Conservation (phyloP, 352 stramenopile genomes). For the Sclerospora graminicola region DNA sequence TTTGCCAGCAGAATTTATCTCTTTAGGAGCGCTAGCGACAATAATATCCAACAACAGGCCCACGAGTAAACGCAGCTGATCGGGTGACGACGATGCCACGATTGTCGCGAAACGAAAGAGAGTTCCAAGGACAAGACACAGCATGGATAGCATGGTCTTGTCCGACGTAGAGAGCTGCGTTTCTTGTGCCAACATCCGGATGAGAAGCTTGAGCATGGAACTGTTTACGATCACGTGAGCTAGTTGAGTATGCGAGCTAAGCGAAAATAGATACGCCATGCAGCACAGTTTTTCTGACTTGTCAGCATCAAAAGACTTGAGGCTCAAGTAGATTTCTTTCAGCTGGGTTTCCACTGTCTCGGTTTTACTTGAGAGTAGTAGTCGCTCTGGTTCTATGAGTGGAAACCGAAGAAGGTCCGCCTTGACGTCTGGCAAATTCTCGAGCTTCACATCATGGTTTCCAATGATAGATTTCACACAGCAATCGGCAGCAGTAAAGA, state of each 20-base stretch:
- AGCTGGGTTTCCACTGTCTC: constrained; percentile 57
- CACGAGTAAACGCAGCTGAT: constrained; percentile 47
- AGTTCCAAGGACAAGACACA: constrained; percentile 51
- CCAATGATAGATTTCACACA: constrained; percentile 50
- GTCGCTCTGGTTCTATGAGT: constrained; percentile 19
- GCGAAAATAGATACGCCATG: constrained; percentile 46
- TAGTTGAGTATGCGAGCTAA: constrained; percentile 42
- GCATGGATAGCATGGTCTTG: constrained; percentile 23
- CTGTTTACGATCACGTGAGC: constrained; percentile 80
- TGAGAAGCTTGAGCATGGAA: constrained; percentile 55
- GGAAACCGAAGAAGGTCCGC: constrained; percentile 30
- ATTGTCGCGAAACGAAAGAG: constrained; percentile 66
- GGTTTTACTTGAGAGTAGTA: constrained; percentile 35
- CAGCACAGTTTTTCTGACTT: constrained; percentile 37
- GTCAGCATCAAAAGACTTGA: constrained; percentile 27
- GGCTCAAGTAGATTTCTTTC: constrained; percentile 61
- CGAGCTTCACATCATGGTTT: constrained; percentile 37
- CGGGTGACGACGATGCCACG: constrained; percentile 44
- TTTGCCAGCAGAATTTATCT: background rate
- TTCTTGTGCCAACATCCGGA: constrained; percentile 38
- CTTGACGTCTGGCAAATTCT: constrained; percentile 17
- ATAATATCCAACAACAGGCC: constrained; percentile 22
- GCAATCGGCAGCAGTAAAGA: constrained; percentile 51
- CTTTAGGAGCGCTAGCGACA: background rate
- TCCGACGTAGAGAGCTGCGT: constrained; percentile 1